A percentile compares a stretch with the other conserved stretches of the same genome.
Conservation (phyloP, 768 basidiomycete species). For the Suillus brevipes region DNA sequence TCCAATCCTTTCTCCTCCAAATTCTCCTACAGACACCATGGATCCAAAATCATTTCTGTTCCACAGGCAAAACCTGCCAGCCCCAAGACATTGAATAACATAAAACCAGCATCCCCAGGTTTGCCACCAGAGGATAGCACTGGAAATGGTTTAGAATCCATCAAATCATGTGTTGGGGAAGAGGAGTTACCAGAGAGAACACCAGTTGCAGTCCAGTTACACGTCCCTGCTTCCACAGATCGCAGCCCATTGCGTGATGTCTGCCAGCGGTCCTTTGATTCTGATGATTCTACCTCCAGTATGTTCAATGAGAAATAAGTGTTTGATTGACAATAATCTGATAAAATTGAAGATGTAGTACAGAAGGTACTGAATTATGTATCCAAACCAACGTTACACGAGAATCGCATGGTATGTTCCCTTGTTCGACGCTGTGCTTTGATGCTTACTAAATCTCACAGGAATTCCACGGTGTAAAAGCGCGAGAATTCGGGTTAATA, state of each 20-base stretch:
- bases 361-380: neutral
- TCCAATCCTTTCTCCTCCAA: constrained; percentile 21
- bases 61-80: no score
- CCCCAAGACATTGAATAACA: neutral
- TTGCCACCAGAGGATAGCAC: neutral
- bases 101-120: neutral
- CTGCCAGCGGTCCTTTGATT: neutral
- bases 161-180: neutral
- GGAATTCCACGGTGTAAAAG: neutral
- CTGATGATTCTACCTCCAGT: neutral
- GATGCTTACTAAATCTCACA: neutral
- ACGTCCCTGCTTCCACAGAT: neutral
- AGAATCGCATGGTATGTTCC: neutral
- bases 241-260: neutral
- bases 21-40: constrained; percentile 16
- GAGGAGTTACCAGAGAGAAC: neutral
- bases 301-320: neutral
- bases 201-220: neutral
- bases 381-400: neutral
- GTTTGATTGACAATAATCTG: neutral
- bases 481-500: neutral
- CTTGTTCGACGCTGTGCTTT: neutral
- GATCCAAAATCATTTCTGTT: neutral
- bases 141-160: neutral
- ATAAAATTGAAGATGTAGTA: neutral